Base-by-base conservation (phyloP, 140 eudicot genomes). In the Ambrosia hybrid region DNA sequence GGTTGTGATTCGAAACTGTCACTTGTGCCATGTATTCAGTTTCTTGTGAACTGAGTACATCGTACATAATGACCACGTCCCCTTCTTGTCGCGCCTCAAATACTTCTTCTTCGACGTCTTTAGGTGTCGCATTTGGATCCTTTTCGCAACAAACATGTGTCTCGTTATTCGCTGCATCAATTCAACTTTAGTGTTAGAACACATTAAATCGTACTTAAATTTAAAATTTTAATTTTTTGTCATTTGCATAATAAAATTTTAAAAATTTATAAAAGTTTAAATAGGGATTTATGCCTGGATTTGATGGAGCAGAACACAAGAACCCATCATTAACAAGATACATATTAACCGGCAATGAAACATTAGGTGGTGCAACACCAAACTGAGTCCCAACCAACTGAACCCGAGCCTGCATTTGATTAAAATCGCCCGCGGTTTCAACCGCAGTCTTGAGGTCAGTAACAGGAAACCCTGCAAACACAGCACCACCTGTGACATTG, bases 371-470 rank as follows among this genome's bases (percentile, higher is more conserved):
- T 15, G 75, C 71, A 12, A 80, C 82, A 3, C 98, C 98, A 58
- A 85, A 93, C 78, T 82, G 83, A 1, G 97, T 90, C 1, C 98
- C 98, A 69, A 84, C 85, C 76, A 94, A 72, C 2, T 75, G 80
- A 11, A 94, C 80, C 58, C 60, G 80, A 37, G 83, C 96, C 77
- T 80, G 77, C 86, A 90, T 94, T 71, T 81, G 86, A 16, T 65
- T 77, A 56, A 58, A 63, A 76, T 94, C 96, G 1, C 94, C 96
- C 0, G 96, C 99, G 1, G 96, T 94, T 67, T 90, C 87, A 48
- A 94, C 81, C 3, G 87, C 97, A 5, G 97, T 76, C 77, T 76
- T 83, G 56, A 94, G 85, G 75, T 86, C 95, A 3, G 85, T 75
- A 53, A 21, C 82, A 3, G 96, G 93, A 36, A 71, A 86, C 48